phyloP scores from a whole-genome alignment of 2,329 filamentous ascomycete species.

The Colletotrichum tanaceti region DNA sequence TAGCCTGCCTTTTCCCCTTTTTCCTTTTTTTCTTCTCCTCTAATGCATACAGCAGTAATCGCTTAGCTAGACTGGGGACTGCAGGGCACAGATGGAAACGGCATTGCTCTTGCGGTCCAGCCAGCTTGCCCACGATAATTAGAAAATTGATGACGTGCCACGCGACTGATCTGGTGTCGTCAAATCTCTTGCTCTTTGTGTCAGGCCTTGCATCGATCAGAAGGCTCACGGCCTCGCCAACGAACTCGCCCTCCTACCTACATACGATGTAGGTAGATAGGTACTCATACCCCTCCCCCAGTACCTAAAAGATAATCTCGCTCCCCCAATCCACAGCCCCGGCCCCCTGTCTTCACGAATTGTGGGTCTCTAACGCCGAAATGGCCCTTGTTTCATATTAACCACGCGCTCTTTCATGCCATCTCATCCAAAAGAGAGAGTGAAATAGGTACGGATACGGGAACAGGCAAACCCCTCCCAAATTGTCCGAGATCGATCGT shows the following conservation, averaged over 20 bases:
- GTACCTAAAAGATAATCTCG: conserved; percentile 15
- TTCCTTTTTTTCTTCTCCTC: neutral
- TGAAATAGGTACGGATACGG: no score
- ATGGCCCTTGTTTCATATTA: conserved; percentile 38
- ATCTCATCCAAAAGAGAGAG: conserved; percentile 26
- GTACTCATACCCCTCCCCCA: neutral
- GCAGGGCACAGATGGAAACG: conserved; percentile 35
- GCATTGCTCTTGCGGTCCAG: conserved; percentile 31
- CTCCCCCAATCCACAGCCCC: conserved; percentile 13
- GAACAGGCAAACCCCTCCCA: conserved; percentile 23
- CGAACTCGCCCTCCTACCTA: neutral
- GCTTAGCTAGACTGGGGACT: conserved; percentile 4
- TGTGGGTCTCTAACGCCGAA: conserved; percentile 33
- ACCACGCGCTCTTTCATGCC: conserved; percentile 36
- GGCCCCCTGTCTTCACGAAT: conserved; percentile 16
- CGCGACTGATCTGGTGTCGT: conserved; percentile 19
- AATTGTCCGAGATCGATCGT: conserved; percentile 41
- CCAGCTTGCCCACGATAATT: conserved; percentile 2
- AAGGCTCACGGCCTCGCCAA: neutral
- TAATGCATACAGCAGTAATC: conserved; percentile 1
- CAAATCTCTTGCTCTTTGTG: neutral
- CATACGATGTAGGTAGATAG: no score
- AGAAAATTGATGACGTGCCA: conserved; percentile 18
- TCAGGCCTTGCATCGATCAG: neutral
- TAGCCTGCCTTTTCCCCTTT: neutral